Conservation (phyloP, 495 filamentous ascomycete species). For the Xylaria intraflava region DNA sequence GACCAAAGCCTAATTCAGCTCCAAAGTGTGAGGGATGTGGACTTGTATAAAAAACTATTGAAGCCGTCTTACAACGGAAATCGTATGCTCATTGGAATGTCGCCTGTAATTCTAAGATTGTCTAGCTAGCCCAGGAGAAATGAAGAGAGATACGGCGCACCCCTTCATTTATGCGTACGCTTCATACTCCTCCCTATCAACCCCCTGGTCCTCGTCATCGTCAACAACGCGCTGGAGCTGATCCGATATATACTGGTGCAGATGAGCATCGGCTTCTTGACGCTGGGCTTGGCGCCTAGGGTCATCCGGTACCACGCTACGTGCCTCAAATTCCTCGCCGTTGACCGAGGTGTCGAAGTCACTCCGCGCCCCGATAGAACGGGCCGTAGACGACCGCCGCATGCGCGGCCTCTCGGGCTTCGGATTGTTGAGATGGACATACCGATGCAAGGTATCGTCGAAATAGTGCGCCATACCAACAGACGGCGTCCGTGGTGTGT, state of each 20-base stretch:
- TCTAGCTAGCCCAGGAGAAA: neutral
- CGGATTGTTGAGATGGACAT: slow-evolving; percentile 25
- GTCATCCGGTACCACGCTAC: slow-evolving; percentile 25
- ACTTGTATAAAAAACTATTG: too few relatives aligned
- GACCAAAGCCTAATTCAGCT: too few relatives aligned
- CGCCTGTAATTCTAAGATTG: neutral
- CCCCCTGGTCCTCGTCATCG: slow-evolving; percentile 29
- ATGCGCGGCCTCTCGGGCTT: slow-evolving; percentile 46
- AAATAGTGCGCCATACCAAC: slow-evolving; percentile 87
- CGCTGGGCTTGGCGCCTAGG: slow-evolving; percentile 36
- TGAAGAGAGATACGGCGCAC: neutral
- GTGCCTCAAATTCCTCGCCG: slow-evolving; percentile 29
- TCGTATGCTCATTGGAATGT: too few relatives aligned
- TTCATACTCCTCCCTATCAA: slow-evolving; percentile 47
- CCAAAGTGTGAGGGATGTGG: too few relatives aligned
- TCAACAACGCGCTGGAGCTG: slow-evolving; percentile 56
- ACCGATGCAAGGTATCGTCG: slow-evolving; percentile 74
- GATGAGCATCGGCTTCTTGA: slow-evolving; percentile 54
- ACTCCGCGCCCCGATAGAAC: slow-evolving; percentile 82
- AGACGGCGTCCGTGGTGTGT: slow-evolving; percentile 82
- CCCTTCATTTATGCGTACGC: slow-evolving; percentile 30
- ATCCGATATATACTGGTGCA: slow-evolving; percentile 64
- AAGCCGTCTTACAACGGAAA: too few relatives aligned
- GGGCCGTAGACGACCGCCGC: slow-evolving; percentile 73
- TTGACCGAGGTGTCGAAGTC: slow-evolving; percentile 56